Base-by-base conservation (phyloP, 164 flowering plant species). In the Warburgia ugandensis region DNA sequence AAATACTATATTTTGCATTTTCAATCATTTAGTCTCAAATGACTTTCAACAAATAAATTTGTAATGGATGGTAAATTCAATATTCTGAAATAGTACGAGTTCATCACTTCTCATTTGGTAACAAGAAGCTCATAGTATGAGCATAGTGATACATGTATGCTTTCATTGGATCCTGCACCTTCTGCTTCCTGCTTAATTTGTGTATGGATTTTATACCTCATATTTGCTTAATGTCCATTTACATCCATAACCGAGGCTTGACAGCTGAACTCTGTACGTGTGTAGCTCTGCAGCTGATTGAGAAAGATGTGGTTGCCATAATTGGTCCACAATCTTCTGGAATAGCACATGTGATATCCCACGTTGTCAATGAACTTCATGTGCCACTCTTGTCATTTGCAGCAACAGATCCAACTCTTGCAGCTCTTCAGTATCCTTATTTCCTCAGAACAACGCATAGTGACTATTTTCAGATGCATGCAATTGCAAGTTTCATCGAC, bases 241-340 rank as follows among this genome's bases (percentile, higher is more conserved):
- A 4, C 8, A 4, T 6, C 41, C 41, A 13, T 1, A 20, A 6
- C 5, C 7, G 4, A 5, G 17, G 17, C 41, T 38, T 12, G 17
- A 13, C 5, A 13, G 4, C 5, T 16, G 6, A 14, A 39, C 16
- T 39, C 8, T 39, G 19, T 40, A 33, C 31, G 53, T 22, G 8
- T 73, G 72, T 68, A 87, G 96, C 88, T 56, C 60, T 87, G 73
- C 76, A 81, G 72, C 70, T 87, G 32, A 66, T 91, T 71, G 86
- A 68, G 68, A 74, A 70, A 43, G 82, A 85, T 10, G 83, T 85
- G 42, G 77, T 84, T 52, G 78, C 80, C n/a, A 69, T 74, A 38
- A 71, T 91, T 36, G 98, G 96, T 4, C 98, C 98, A 10, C 98
- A 85, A 52, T 85, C 95, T 0, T 87, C 98, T 30, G 94, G 73